These are phyloP conservation scores for Claviceps africana DNA, from an alignment of 2,329 filamentous ascomycete genomes.

Conservation along the genomic window DNA sequence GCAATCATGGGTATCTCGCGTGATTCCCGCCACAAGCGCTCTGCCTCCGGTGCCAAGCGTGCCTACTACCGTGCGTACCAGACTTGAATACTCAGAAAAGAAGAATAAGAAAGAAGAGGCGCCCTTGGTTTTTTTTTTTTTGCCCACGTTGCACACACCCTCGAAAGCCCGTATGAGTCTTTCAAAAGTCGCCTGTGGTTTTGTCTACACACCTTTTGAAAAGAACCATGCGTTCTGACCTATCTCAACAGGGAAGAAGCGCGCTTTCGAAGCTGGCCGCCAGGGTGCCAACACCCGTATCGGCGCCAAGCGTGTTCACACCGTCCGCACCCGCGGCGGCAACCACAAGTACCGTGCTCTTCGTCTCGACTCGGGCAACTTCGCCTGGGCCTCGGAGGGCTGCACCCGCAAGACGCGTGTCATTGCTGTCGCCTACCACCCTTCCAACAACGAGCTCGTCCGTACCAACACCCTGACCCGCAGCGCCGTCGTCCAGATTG, in stretches of 20 bases:
- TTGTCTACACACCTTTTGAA: constrained; percentile 1
- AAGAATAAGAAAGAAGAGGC: neutral
- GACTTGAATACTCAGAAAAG: neutral
- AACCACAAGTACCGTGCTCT: constrained; percentile 99
- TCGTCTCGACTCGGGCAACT: constrained; percentile 97
- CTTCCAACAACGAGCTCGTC: constrained; percentile 99
- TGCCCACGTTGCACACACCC: constrained; percentile 7
- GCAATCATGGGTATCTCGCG: constrained; percentile 99
- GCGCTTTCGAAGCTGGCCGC: constrained; percentile 98
- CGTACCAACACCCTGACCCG: constrained; percentile 99
- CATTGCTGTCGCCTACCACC: constrained; percentile 96
- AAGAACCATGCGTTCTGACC: constrained; percentile 57
- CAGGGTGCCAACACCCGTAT: constrained; percentile 99
- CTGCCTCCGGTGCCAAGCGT: constrained; percentile 96
- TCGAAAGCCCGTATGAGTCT: constrained; percentile 53
- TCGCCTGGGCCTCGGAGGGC: constrained; percentile 97
- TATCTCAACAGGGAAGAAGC: constrained; percentile 72
- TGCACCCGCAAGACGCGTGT: constrained; percentile 98
- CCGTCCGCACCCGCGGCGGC: constrained; percentile 91
- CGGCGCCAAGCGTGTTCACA: constrained; percentile 89
- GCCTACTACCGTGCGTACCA: constrained; percentile 69
- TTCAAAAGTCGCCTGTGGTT: neutral
- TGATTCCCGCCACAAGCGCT: constrained; percentile 99
- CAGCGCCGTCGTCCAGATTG: constrained; percentile 95
- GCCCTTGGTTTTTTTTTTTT: constrained; percentile 6